phyloP scores from a whole-genome alignment of 31 red algal species.

The Endocladia muricata region DNA sequence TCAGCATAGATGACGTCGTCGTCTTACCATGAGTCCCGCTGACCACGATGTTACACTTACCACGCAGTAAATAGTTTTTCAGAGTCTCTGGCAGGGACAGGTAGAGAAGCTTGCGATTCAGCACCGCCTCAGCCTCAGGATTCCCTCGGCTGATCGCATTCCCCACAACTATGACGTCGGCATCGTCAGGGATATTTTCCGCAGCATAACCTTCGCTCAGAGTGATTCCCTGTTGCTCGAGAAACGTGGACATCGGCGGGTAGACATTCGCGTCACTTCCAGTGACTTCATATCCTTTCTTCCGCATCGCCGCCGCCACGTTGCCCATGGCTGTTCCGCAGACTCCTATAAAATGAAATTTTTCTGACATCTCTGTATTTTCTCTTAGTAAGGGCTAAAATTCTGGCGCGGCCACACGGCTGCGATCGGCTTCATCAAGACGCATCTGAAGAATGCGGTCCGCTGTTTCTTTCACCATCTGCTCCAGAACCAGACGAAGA shows the following conservation, averaged over 20 bases:
- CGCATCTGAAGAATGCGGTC: too few relatives aligned
- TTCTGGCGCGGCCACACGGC: too few relatives aligned
- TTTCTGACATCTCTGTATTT: neutral
- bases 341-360: neutral
- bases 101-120: neutral
- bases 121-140: neutral
- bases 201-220: neutral
- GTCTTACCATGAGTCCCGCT: conserved; percentile 6
- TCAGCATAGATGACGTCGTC: neutral
- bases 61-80: neutral
- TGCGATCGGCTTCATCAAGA: too few relatives aligned
- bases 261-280: neutral
- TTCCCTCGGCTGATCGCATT: conserved; percentile 1
- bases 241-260: neutral
- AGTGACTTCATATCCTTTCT: neutral
- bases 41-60: neutral
- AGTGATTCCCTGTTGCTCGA: neutral
- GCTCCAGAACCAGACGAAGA: too few relatives aligned
- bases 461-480: too few relatives aligned
- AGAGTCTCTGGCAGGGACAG: neutral
- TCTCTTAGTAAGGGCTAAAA: too few relatives aligned
- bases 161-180: neutral
- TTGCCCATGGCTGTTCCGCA: neutral
- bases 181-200: neutral
- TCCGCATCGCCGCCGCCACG: neutral